Evolutionary conservation across 192 early-diverging fungal genomes (phyloP), one percentile per base, ranked within the genome.

Genomic region (Backusella luteola): DNA sequence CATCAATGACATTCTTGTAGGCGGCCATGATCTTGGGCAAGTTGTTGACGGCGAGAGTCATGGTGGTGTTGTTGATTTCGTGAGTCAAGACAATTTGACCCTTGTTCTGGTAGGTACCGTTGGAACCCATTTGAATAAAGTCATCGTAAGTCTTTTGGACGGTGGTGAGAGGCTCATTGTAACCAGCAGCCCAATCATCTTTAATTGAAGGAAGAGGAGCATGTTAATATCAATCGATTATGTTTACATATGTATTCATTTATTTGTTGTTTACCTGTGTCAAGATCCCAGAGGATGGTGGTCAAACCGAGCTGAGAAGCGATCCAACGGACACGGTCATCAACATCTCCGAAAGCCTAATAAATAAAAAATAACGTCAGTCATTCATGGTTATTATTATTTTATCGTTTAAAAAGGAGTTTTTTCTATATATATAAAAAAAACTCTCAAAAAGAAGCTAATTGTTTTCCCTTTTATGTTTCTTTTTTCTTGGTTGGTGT

Each of bases 221-320:
- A 32, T 32, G 32, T 32, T 32, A 32, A 32, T 32, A 32, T 32
- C 32, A 32, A 32, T 32, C 32, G 3, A 32, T 32, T 32, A 32
- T 32, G 32, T 32, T 32, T 32, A 32, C 32, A 32, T 32, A 32
- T 32, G 32, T 3, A 32, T 32, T 32, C 32, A 32, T 32, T 32
- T 32, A 32, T 32, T 0, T 32, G 32, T 32, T 32, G 32, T 32
- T 32, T 32, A 32, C 32, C 32, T 35, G 86, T 87, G 71, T 89
- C 88, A 71, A 85, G 82, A 39, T 82, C 82, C 88, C 88, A 89
- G 32, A 89, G 81, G 23, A 85, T 80, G n/a, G 86, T 83, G 46
- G 81, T 89, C 71, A 76, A 81, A 35, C 80, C 83, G 26, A 87
- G 78, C 73, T 88, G 85, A 63, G 83, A 81, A 11, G 83, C 85